Conservation (phyloP, 1,284 basidiomycete genomes). For the Trametes polyzona region DNA sequence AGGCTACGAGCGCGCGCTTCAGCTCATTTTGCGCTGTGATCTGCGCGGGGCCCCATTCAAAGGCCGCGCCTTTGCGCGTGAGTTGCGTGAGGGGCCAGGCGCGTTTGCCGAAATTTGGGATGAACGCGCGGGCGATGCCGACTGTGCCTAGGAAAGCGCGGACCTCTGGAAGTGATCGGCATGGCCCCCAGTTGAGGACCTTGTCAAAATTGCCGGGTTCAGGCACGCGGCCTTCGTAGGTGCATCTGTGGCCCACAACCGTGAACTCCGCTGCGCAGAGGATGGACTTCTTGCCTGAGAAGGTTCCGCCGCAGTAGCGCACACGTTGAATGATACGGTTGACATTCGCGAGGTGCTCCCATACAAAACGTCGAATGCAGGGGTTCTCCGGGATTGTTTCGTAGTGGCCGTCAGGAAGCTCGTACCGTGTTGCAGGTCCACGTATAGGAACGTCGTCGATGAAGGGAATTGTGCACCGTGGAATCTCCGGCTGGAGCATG, state of each 20-base stretch:
- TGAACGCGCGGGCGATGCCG: conserved; percentile 27
- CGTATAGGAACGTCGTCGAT: conserved; percentile 37
- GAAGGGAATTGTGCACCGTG: conserved; percentile 35
- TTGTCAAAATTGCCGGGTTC: conserved; percentile 28
- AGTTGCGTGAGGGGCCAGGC: conserved; percentile 28
- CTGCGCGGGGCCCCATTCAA: conserved; percentile 30
- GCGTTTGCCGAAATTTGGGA: conserved; percentile 23
- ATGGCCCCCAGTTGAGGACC: conserved; percentile 31
- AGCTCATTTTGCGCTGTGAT: conserved; percentile 27
- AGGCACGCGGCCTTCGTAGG: conserved; percentile 29
- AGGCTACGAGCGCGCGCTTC: conserved; percentile 28
- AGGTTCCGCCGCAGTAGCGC: conserved; percentile 31
- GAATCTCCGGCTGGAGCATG: conserved; percentile 42
- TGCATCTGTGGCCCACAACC: conserved; percentile 35
- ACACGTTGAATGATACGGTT: conserved; percentile 37
- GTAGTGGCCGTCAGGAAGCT: conserved; percentile 19
- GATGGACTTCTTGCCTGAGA: conserved; percentile 27
- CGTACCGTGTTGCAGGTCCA: conserved; percentile 30
- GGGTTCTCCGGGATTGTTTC: conserved; percentile 36
- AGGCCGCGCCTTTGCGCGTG: conserved; percentile 26
- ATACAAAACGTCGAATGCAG: conserved; percentile 39
- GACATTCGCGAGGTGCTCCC: conserved; percentile 34
- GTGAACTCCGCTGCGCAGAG: conserved; percentile 23
- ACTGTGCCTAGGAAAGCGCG: conserved; percentile 28
- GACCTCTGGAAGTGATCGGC: conserved; percentile 24